Evolutionary conservation across 129 eudicot genomes (phyloP), one percentile per base, ranked within the genome.

Genomic region (Apium graveolens): DNA sequence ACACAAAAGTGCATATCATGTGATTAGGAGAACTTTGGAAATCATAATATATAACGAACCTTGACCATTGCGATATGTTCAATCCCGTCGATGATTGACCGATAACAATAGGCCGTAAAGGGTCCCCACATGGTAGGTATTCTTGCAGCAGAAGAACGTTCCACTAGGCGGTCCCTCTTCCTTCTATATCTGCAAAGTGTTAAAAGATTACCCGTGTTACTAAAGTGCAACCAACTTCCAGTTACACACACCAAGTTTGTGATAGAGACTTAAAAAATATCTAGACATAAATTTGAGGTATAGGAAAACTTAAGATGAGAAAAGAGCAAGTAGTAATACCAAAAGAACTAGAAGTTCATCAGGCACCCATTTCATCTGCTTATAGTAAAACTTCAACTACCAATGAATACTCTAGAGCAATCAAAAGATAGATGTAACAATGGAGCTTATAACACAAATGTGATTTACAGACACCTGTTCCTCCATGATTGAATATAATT

Each of bases 121-220:
- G 97, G 93, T 7, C 98, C 98, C 97, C 98, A 91, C 76, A 73
- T 83, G 35, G 97, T 94, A 55, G 97, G 98, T 81, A 91, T 78
- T 34, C 88, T 85, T 70, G 97, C 97, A 76, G 97, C 92, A 39
- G 98, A 91, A 81, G 90, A 70, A 29, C 85, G 92, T 66, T 94
- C 91, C 41, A 87, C 98, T 78, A 88, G 79, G 45, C 89, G 82
- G 78, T 88, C 96, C 51, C 87, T 85, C 46, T 88, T 94, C 81
- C 93, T 90, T 84, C 96, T 85, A 80, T 91, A 91, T 83, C 98
- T 94, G 91, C 74, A 76, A 71, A 82, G 80, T 18, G 44, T 83
- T 24, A 74, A 77, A 76, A 34, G 5, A 16, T 45, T 13, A 38
- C 20, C 5, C 31, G 7, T 46, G n/a, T 29, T 76, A 37, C 57